Evolutionary conservation across 106 monocot species (phyloP).

Genomic region (Narthecium ossifragum): DNA sequence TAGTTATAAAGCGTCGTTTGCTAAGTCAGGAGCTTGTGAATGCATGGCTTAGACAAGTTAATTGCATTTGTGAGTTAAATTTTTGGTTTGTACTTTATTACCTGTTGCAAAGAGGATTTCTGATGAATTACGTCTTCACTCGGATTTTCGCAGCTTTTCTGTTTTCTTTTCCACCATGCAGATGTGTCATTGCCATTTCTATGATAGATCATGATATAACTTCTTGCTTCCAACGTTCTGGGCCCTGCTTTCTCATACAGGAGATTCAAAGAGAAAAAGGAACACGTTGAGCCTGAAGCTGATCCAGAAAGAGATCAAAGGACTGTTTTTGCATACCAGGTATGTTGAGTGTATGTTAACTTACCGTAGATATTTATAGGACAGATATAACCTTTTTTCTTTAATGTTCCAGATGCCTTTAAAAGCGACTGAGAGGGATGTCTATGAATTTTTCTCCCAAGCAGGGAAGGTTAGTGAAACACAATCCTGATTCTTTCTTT

Average conservation of each 20-base stretch:
- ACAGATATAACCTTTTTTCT: background rate
- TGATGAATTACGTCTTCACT: no score
- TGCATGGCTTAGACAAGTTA: no score
- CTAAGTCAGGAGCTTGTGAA: no score
- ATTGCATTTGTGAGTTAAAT: no score
- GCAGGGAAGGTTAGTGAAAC: constrained; percentile 62
- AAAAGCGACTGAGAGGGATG: constrained; percentile 75
- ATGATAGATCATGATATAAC: background rate
- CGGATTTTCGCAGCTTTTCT: no score
- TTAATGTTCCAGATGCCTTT: constrained; percentile 45
- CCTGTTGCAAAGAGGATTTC: no score
- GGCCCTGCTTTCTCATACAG: constrained; percentile 6
- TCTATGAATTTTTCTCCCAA: constrained; percentile 82
- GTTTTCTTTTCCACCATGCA: background rate
- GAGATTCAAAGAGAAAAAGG: constrained; percentile 63
- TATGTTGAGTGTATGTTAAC: background rate
- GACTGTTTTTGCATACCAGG: constrained; percentile 92
- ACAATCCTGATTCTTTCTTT: constrained; percentile 6
- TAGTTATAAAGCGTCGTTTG: no score
- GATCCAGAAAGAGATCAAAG: constrained; percentile 92
- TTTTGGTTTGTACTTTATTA: no score
- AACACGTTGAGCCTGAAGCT: constrained; percentile 50
- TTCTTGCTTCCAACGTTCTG: background rate
- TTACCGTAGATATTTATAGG: background rate
- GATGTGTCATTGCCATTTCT: background rate